Conservation (phyloP, 2,329 filamentous ascomycete genomes). For the Alternaria tenuissima region DNA sequence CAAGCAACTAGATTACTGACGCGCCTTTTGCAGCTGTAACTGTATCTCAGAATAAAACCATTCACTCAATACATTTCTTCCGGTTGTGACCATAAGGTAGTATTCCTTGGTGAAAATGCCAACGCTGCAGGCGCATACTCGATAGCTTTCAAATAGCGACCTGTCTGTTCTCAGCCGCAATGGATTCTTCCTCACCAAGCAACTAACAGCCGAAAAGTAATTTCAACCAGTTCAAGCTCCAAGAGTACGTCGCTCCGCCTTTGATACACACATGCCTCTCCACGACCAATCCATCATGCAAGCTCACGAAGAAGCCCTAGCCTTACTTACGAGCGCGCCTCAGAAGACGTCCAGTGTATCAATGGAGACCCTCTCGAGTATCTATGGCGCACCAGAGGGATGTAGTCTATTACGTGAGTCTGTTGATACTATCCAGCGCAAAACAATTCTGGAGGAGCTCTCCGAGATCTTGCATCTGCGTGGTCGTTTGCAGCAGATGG, state of each 20-base stretch:
- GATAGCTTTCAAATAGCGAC: neutral
- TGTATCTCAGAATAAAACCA: neutral
- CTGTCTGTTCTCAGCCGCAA: neutral
- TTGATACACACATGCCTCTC: neutral
- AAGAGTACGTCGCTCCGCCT: neutral
- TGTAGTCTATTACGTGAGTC: neutral
- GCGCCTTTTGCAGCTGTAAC: neutral
- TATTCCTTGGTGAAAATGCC: neutral
- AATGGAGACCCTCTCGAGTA: neutral
- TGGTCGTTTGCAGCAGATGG: constrained; percentile 17
- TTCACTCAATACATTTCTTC: neutral
- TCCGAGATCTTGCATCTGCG: neutral
- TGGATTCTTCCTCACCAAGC: neutral
- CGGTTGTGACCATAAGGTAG: neutral
- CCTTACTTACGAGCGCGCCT: neutral
- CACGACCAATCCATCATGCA: neutral
- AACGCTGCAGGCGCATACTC: neutral
- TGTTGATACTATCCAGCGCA: neutral
- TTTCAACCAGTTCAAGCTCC: neutral
- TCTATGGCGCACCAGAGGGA: neutral
- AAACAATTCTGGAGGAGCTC: neutral
- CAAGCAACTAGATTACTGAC: neutral
- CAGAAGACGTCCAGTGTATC: neutral
- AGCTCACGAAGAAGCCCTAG: neutral
- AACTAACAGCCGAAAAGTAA: neutral